These are phyloP conservation scores for Aspergillus ruber DNA, from an alignment of 2,329 filamentous ascomycete genomes.

Conservation along the genomic window DNA sequence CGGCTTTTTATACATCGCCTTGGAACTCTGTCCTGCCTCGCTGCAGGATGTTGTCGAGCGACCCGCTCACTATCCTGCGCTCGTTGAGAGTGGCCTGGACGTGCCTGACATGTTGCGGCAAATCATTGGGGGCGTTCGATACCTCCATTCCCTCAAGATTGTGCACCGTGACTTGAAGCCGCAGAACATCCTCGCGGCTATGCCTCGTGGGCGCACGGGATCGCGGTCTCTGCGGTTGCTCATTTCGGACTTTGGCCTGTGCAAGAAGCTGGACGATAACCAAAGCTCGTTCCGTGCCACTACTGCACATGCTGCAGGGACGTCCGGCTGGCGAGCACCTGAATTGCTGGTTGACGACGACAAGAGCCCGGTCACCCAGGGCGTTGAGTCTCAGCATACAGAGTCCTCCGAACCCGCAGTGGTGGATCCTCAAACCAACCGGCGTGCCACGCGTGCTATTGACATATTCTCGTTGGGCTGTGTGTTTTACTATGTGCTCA, in stretches of 20 bases:
- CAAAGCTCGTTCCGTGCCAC: slow-evolving; percentile 93
- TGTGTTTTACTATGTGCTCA: slow-evolving; percentile 99
- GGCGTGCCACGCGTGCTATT: slow-evolving; percentile 87
- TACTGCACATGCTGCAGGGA: slow-evolving; percentile 86
- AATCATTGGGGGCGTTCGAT: slow-evolving; percentile 79
- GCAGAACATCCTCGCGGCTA: slow-evolving; percentile 86
- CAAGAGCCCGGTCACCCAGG: slow-evolving; percentile 37
- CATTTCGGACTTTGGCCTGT: slow-evolving; percentile 95
- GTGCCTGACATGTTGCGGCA: slow-evolving; percentile 77
- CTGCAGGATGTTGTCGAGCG: slow-evolving; percentile 85
- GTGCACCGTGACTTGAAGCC: slow-evolving; percentile 97
- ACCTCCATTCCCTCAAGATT: slow-evolving; percentile 85
- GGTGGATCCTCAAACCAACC: slow-evolving; percentile 52
- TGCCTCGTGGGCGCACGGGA: slow-evolving; percentile 45
- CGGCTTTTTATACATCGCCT: slow-evolving; percentile 89
- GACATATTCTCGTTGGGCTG: slow-evolving; percentile 96
- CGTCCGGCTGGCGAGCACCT: slow-evolving; percentile 91
- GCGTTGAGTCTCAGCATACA: slow-evolving; percentile 31
- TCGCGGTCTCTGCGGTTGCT: slow-evolving; percentile 71
- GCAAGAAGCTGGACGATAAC: slow-evolving; percentile 91
- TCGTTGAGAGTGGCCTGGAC: slow-evolving; percentile 63
- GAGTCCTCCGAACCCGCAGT: slow-evolving; percentile 47
- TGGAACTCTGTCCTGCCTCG: slow-evolving; percentile 90
- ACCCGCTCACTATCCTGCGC: slow-evolving; percentile 57
- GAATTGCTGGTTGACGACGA: slow-evolving; percentile 83